Evolutionary conservation across 1,284 basidiomycete genomes (phyloP).

Genomic region (Microbotryum intermedium): DNA sequence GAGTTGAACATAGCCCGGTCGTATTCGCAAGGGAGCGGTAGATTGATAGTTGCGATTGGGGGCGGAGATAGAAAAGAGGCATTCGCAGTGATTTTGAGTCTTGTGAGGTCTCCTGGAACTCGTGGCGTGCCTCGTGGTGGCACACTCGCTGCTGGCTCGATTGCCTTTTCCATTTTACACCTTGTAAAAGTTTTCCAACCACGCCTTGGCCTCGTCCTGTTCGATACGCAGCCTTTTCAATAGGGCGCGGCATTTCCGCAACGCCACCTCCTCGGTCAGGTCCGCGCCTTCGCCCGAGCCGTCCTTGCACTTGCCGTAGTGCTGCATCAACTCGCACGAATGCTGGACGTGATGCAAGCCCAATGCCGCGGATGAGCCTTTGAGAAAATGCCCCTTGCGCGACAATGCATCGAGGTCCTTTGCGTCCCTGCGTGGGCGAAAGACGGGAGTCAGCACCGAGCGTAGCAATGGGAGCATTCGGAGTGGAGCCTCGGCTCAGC

Average conservation of each 20-base stretch:
- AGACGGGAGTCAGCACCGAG: neutral
- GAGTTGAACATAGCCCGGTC: no score
- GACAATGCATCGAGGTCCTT: conserved; percentile 39
- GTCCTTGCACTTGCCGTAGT: conserved; percentile 39
- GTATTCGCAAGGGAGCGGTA: no score
- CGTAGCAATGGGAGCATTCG: neutral
- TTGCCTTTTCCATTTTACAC: no score
- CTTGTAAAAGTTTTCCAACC: conserved; percentile 48
- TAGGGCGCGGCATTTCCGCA: conserved; percentile 53
- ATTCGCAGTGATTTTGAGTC: no score
- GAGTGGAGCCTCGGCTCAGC: neutral
- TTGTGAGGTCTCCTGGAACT: no score
- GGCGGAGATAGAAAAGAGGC: no score
- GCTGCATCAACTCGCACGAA: conserved; percentile 42
- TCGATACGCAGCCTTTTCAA: conserved; percentile 51
- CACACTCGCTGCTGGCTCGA: no score
- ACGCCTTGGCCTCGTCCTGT: conserved; percentile 51
- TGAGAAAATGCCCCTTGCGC: conserved; percentile 42
- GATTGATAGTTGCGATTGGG: no score
- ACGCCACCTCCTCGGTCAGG: conserved; percentile 53
- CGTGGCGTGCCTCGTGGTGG: no score
- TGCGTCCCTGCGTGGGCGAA: conserved; percentile 13
- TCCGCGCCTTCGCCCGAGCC: conserved; percentile 41
- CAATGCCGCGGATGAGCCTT: conserved; percentile 41
- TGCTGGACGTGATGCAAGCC: conserved; percentile 42